Base-by-base conservation (phyloP, 306 rosid species). In the Vicia sativa region DNA sequence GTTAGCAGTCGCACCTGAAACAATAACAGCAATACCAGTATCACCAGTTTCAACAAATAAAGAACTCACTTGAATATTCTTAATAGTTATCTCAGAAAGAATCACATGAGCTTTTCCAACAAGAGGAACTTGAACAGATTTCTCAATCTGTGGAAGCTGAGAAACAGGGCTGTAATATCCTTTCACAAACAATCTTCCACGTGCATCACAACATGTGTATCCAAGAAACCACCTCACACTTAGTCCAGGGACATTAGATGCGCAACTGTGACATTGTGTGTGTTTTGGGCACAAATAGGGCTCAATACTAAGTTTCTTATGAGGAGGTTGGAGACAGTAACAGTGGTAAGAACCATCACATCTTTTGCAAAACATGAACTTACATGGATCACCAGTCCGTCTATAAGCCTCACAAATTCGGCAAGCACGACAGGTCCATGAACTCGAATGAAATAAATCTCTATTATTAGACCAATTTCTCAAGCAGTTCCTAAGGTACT, bases 181-280 rank as follows among this genome's bases (percentile, higher is more conserved):
- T 87, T 95, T 95, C 23, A 83, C 91, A 79, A 95, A 95, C 82
- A 95, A 85, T 79, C 99, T 86, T 70, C 99, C 99, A 74, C 99
- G 90, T 19, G 99, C 99, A 80, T 95, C 99, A 44, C 99, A 95
- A 77, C 95, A 88, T 57, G 99, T 95, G 79, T 90, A 90, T 68
- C 96, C 95, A 74, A 95, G 80, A 85, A 95, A 95, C 99, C 99
- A 95, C 86, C 99, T 90, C 73, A 95, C 99, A 78, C 99, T 95
- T 53, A 83, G 79, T 60, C 99, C 99, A 78, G 99, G 97, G 78
- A 90, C 99, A 74, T 79, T 84, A 71, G 99, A 95, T 42, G 82
- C 89, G 74, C 99, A 95, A 80, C 99, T 95, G 81, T 95, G 97
- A 77, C 99, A 95, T 72, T 74, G 81, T 21, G 97, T 84, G 75